Evolutionary conservation across 805 yeast genomes (phyloP).

Genomic region (Candida manassasensis): DNA sequence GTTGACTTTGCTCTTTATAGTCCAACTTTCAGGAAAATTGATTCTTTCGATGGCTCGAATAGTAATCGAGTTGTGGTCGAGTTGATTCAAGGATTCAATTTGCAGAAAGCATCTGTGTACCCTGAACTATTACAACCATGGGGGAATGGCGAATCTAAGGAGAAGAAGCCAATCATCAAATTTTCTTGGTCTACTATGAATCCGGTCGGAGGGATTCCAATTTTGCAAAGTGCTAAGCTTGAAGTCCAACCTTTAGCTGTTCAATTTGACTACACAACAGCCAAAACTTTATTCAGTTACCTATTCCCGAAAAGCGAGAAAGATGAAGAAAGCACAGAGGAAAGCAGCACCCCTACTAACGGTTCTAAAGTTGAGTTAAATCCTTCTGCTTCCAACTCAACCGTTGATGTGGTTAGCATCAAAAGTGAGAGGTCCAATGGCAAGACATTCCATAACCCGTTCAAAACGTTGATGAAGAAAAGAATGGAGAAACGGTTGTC

Average conservation of each 20-base stretch:
- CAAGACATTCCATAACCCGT: conserved; percentile 7
- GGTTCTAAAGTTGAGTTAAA: background rate
- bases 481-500: background rate
- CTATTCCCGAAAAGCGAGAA: conserved; percentile 55
- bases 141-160: conserved; percentile 12
- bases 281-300: conserved; percentile 58
- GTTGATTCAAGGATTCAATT: conserved; percentile 65
- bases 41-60: conserved; percentile 63
- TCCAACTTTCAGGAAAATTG: conserved; percentile 57
- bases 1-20: conserved; percentile 64
- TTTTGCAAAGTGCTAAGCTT: conserved; percentile 61
- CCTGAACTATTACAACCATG: conserved; percentile 66
- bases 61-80: conserved; percentile 54
- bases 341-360: background rate
- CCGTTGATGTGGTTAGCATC: background rate
- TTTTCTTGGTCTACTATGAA: conserved; percentile 71
- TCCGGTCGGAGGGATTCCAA: conserved; percentile 89
- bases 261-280: conserved; percentile 68
- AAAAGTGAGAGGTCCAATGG: background rate
- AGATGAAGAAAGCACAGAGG: conserved; percentile 3
- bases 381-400: background rate
- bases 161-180: conserved; percentile 20
- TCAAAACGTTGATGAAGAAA: conserved; percentile 9
- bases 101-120: conserved; percentile 51
- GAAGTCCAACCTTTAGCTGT: conserved; percentile 62